Evolutionary conservation across 192 early-diverging fungal species (phyloP), one percentile per base, ranked within the genome.

Genomic region (Coemansia sp.): DNA sequence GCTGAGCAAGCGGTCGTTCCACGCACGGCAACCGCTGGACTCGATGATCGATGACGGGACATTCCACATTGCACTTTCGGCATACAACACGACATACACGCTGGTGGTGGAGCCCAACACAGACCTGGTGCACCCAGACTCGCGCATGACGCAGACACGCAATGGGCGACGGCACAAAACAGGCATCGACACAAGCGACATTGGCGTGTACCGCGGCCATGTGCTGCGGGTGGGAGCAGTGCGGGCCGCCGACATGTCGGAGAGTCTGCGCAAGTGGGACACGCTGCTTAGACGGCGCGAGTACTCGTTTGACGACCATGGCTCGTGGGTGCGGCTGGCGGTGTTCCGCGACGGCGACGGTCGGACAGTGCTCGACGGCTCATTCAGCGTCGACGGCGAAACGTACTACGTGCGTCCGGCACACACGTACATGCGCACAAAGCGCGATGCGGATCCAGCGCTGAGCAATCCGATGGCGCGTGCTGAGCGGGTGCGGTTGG

Each of bases 51-150:
- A 64, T 2, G 74, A 87, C 59, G 90, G 85, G 37, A 83, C 69
- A 17, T 69, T 88, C 48, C 82, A 86, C 39, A 39, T 90, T 3
- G 64, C 82, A 25, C 74, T 92, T 39, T 69, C 57, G 7, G 86
- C 86, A 22, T 89, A 76, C 79, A 89, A 89, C 67, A 80, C 78
- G 22, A 89, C 89, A 1, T 89, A 89, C 56, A 64, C 69, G 50
- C 69, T 92, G 43, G 64, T 90, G 43, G 72, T 92, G 22, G 83
- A 86, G 63, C 89, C 88, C 24, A 92, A 92, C 70, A 55, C 72
- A 14, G 89, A 90, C 64, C 61, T 92, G 39, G 66, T 92, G 50
- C 89, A 92, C 66, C 85, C 89, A 1, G 66, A 87, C 3, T 87
- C 87, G 2, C 80, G 63, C 14, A 62, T 76, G 54, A 70, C 65